phyloP scores from a whole-genome alignment of 2,329 filamentous ascomycete species.

The Tolypocladium inflatum region DNA sequence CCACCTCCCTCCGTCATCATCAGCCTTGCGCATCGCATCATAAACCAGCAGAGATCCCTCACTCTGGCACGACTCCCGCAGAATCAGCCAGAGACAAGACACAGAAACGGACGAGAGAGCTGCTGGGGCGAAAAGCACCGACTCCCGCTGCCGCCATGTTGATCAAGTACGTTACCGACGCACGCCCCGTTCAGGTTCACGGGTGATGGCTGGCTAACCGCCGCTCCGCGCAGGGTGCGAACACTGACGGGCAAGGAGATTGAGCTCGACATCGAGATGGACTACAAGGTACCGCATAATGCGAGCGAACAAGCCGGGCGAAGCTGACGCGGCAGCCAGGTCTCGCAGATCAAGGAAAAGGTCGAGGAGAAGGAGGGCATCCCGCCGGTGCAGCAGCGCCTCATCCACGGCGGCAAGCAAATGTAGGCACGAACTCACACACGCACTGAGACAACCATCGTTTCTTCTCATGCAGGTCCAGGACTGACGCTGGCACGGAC shows the following conservation, averaged over 20 bases:
- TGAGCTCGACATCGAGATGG: constrained; percentile 90
- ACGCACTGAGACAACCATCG: not conserved
- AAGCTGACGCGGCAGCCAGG: constrained; percentile 36
- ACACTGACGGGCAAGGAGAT: constrained; percentile 98
- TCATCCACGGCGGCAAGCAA: constrained; percentile 96
- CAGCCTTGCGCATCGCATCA: not conserved
- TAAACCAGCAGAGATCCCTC: not conserved
- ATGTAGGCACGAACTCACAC: constrained; percentile 53
- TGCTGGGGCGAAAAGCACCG: not conserved
- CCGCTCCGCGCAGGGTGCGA: constrained; percentile 58
- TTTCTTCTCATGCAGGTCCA: not conserved
- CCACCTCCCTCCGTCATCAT: not conserved
- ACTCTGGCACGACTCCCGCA: not conserved
- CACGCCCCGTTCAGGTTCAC: not conserved
- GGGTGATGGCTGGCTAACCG: not conserved
- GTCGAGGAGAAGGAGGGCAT: constrained; percentile 99
- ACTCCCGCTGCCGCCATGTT: constrained; percentile 20
- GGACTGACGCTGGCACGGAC: not conserved
- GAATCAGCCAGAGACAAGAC: not conserved
- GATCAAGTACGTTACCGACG: constrained; percentile 37
- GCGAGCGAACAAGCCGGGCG: not conserved
- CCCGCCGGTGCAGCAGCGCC: constrained; percentile 87
- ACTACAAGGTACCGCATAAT: constrained; percentile 64
- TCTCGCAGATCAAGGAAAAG: constrained; percentile 94
- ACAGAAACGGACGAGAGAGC: not conserved